Conservation (phyloP, 1,284 basidiomycete species). For the Papiliotrema laurentii region DNA sequence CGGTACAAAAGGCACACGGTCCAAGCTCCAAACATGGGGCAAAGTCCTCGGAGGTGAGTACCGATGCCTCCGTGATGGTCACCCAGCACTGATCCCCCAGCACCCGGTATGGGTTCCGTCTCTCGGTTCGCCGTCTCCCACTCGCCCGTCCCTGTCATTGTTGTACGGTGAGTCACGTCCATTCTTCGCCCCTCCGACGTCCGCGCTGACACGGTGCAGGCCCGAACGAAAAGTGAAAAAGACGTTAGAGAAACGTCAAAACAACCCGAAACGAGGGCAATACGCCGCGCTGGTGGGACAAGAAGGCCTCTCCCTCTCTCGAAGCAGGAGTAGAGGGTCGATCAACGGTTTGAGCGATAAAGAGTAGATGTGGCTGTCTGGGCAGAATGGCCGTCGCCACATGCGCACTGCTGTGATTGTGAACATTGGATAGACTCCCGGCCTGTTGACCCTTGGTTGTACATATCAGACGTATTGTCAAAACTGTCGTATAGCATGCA, state of each 20-base stretch:
- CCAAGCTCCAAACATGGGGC: conserved; percentile 58
- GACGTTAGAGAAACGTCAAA: conserved; percentile 71
- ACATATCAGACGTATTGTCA: too few relatives aligned
- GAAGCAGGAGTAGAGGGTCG: conserved; percentile 38
- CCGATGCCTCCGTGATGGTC: conserved; percentile 8
- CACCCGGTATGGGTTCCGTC: conserved; percentile 51
- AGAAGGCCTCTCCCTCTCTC: conserved; percentile 32
- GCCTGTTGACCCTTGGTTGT: too few relatives aligned
- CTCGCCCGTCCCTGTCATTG: conserved; percentile 87
- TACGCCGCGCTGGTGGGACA: conserved; percentile 52
- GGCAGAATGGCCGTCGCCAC: too few relatives aligned
- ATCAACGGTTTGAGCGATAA: conserved; percentile 8
- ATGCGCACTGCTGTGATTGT: too few relatives aligned
- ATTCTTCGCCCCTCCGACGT: not conserved
- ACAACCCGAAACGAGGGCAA: conserved; percentile 75
- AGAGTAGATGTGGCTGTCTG: not conserved
- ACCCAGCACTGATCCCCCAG: conserved; percentile 42
- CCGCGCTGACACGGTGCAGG: conserved; percentile 32
- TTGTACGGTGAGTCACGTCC: conserved; percentile 55
- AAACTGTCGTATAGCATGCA: too few relatives aligned
- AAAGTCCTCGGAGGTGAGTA: conserved; percentile 54
- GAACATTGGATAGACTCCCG: too few relatives aligned
- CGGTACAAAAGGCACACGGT: conserved; percentile 73
- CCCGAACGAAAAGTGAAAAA: conserved; percentile 84
- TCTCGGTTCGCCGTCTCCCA: conserved; percentile 73